Percentiles rank a stretch among this genome's conserved stretches.
phyloP scores from a whole-genome alignment of 2,329 filamentous ascomycete genomes.

The Aspergillus sp. region DNA sequence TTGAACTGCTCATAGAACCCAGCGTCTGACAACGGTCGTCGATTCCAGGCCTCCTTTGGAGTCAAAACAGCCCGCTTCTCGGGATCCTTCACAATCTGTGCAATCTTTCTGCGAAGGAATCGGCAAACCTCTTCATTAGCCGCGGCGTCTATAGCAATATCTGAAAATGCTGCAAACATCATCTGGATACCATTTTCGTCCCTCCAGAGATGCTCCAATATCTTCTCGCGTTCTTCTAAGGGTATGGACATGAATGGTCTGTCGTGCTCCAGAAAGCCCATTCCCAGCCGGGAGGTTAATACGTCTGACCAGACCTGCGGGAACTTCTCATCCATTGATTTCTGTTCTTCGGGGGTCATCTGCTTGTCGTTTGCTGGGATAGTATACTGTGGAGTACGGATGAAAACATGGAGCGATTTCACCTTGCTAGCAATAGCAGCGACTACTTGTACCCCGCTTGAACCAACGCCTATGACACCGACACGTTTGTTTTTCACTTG shows the following conservation, averaged over 20 bases:
- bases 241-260: constrained; percentile 7
- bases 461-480: constrained; percentile 46
- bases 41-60: constrained; percentile 22
- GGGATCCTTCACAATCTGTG: constrained; percentile 33
- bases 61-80: constrained; percentile 29
- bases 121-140: constrained; percentile 43
- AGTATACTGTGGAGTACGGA: constrained; percentile 41
- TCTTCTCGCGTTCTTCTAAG: constrained; percentile 12
- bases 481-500: constrained; percentile 51
- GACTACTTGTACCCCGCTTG: constrained; percentile 32
- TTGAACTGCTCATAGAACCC: constrained; percentile 36
- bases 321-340: constrained; percentile 16
- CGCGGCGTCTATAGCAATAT: constrained; percentile 37
- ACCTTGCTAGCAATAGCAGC: constrained; percentile 31
- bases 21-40: constrained; percentile 23
- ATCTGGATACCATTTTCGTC: constrained; percentile 11
- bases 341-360: constrained; percentile 29
- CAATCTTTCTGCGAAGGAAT: constrained; percentile 41
- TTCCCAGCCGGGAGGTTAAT: constrained; percentile 3
- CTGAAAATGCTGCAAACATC: constrained; percentile 32
- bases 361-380: constrained; percentile 36
- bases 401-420: constrained; percentile 33
- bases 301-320: constrained; percentile 9
- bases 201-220: constrained; percentile 16
- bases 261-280: constrained; percentile 14